A percentile compares a stretch with the other conserved stretches of the same genome.
phyloP scores from a whole-genome alignment of 2,329 filamentous ascomycete species.

The Lasiodiplodia theobromae region DNA sequence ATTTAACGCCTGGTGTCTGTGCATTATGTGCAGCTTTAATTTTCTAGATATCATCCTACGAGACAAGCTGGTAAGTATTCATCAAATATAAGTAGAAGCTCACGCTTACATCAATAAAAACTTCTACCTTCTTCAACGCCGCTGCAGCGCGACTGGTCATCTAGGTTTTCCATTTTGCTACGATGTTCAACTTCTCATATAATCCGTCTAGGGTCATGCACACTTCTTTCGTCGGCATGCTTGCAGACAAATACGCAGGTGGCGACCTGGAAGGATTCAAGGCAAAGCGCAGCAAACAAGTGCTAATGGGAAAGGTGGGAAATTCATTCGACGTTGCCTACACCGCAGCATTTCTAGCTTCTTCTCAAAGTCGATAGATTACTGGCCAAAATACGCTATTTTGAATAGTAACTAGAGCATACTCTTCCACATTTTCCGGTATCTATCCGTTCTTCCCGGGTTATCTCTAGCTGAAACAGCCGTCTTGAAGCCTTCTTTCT shows the following conservation, averaged over 20 bases:
- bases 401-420: not conserved
- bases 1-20: too few relatives aligned
- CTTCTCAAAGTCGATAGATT: constrained; percentile 43
- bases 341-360: constrained; percentile 42
- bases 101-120: too few relatives aligned
- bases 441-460: constrained; percentile 29
- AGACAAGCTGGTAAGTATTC: too few relatives aligned
- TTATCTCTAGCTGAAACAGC: not conserved
- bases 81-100: too few relatives aligned
- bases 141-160: too few relatives aligned
- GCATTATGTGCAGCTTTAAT: too few relatives aligned
- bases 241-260: not conserved
- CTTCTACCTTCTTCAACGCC: too few relatives aligned
- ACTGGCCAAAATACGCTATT: constrained; percentile 38
- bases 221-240: constrained; percentile 44
- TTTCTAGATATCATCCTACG: too few relatives aligned
- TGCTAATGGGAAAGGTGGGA: constrained; percentile 45
- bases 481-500: not conserved
- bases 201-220: too few relatives aligned
- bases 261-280: constrained; percentile 10
- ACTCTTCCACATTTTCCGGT: constrained; percentile 32
- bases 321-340: constrained; percentile 45
- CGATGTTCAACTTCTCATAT: too few relatives aligned
- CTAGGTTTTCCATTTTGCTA: too few relatives aligned
- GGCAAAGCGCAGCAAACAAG: constrained; percentile 28